A percentile compares a stretch with the other conserved stretches of the same genome.
These are phyloP conservation scores for Biscutella auriculata DNA, from an alignment of 441 rosid genomes.

Conservation along the genomic window DNA sequence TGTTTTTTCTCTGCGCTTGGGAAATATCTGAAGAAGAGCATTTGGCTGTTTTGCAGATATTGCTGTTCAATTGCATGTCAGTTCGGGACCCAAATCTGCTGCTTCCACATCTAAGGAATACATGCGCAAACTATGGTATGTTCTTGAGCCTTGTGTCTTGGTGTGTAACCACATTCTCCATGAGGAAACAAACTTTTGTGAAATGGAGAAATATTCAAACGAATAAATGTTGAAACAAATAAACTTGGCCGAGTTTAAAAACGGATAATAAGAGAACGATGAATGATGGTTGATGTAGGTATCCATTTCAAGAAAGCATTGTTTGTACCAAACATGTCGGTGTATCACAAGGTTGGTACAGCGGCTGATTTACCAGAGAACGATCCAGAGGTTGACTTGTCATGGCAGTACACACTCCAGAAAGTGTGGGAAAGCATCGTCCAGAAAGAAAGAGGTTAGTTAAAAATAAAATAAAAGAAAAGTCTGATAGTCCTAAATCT, in stretches of 20 bases:
- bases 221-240: background rate
- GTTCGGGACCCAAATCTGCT: conserved; percentile 73
- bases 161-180: background rate
- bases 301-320: conserved; percentile 76
- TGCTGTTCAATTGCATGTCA: conserved; percentile 35
- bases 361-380: conserved; percentile 28
- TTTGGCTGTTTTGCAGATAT: conserved; percentile 19
- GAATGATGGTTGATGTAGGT: conserved; percentile 34
- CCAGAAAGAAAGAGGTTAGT: conserved; percentile 49
- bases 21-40: background rate
- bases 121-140: conserved; percentile 60
- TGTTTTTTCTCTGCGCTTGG: background rate
- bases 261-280: background rate
- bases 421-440: conserved; percentile 75
- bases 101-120: conserved; percentile 48
- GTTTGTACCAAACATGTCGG: conserved; percentile 80
- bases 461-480: no score
- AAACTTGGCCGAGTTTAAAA: background rate
- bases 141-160: background rate
- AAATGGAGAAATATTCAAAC: background rate
- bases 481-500: background rate
- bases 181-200: background rate
- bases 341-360: conserved; percentile 76
- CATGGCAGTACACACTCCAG: conserved; percentile 83
- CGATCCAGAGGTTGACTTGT: conserved; percentile 67